phyloP scores from a whole-genome alignment of 2,329 filamentous ascomycete genomes.

The Sphaerulina vaccinii region DNA sequence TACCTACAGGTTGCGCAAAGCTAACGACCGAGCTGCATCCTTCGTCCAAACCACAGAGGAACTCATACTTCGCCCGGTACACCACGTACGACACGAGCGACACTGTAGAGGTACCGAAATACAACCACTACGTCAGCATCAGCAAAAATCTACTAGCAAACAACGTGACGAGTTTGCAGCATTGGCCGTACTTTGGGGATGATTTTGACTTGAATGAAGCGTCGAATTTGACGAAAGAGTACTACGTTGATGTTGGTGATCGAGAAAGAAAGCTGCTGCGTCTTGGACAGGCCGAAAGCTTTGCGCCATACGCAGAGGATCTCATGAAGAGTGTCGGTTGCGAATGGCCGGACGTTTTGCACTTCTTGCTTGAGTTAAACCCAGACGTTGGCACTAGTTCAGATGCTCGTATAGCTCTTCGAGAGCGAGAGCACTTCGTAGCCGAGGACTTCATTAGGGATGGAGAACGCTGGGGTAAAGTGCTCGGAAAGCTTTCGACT shows the following conservation, averaged over 20 bases:
- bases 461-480: conserved; percentile 33
- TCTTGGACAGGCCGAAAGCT: conserved; percentile 39
- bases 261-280: conserved; percentile 36
- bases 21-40: conserved; percentile 10
- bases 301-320: conserved; percentile 37
- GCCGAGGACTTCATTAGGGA: conserved; percentile 38
- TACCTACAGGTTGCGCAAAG: conserved; percentile 1
- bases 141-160: conserved; percentile 43
- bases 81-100: conserved; percentile 10
- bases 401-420: conserved; percentile 21
- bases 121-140: conserved; percentile 45
- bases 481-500: conserved; percentile 36
- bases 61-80: conserved; percentile 11
- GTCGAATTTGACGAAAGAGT: conserved; percentile 32
- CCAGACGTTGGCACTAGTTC: conserved; percentile 24
- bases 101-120: conserved; percentile 37
- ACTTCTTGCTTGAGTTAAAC: conserved; percentile 40
- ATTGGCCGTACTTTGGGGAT: conserved; percentile 42
- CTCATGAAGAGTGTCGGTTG: conserved; percentile 40
- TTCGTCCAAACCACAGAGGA: conserved; percentile 1
- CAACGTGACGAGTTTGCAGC: conserved; percentile 43
- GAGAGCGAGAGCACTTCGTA: conserved; percentile 25
- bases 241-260: conserved; percentile 32
- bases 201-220: conserved; percentile 36
- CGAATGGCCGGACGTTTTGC: conserved; percentile 40